Evolutionary conservation across 768 basidiomycete species (phyloP), one percentile per base, ranked within the genome.

Genomic region (Suillus discolor): DNA sequence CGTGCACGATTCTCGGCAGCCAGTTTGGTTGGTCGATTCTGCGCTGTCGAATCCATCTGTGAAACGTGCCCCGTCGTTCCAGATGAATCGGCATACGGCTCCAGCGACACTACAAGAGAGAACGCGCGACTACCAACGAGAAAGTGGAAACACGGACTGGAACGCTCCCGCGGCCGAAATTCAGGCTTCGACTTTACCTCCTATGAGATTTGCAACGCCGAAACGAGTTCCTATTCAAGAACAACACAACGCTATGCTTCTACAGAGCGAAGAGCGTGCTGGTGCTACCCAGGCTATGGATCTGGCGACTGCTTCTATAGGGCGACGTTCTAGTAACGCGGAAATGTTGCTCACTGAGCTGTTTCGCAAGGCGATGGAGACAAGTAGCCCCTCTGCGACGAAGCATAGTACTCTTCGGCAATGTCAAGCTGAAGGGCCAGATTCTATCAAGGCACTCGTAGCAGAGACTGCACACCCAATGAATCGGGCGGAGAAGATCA

Each of bases 1-100:
- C 3, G 15, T 15, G 16, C 76, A 79, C 65, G 77, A 73, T 25
- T 59, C 69, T 53, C 75, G 78, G 47, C 59, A 61, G 55, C 78
- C 79, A 38, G 78, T 79, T 65, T 80, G 65, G 62, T 45, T 38
- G 5, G 49, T 47, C 25, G 18, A 45, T 39, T 23, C 64, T 39
- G 28, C 59, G 6, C 20, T 25, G 18, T 41, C 42, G 13, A 39
- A 15, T 41, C 12, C 28, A 31, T 28, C 13, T 15, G 42, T 65
- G 23, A 44, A 44, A 34, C 62, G 64, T 49, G n/a, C 44, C 16
- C 38, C 62, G 2, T 63, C 62, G 9, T 42, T 63, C 20, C 64
- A 62, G 42, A 65, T 42, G 6, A 65, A 65, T 44, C 62, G 28
- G 23, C 61, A 65, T 45, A 18, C 20, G n/a, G 34, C 18, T 62